phyloP scores from a whole-genome alignment of 208 protist species.

The Leishmania gerbilli region DNA sequence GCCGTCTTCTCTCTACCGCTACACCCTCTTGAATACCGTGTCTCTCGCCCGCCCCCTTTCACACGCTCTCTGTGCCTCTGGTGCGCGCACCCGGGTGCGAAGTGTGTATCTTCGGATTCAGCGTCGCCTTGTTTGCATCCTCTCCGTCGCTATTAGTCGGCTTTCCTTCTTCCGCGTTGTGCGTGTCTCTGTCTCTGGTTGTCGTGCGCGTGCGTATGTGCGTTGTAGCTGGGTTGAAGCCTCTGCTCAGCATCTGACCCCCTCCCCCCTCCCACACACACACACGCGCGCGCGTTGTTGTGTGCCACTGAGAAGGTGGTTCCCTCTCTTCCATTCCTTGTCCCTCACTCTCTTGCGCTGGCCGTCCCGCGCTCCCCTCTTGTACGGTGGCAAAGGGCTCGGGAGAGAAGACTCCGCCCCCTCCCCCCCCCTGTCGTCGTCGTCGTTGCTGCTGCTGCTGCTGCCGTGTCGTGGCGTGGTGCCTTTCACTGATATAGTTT shows the following conservation, averaged over 20 bases:
- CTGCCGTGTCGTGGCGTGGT: neutral
- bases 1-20: neutral
- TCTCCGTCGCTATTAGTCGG: neutral
- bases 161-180: neutral
- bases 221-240: neutral
- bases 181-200: neutral
- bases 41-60: neutral
- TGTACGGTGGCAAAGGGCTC: neutral
- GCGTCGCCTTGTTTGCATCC: neutral
- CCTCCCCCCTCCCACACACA: neutral
- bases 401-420: neutral
- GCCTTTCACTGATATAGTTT: too few species aligned
- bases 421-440: neutral
- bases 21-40: neutral
- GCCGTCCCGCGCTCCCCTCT: neutral
- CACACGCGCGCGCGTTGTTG: neutral
- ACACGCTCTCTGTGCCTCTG: too few species aligned
- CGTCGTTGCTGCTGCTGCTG: neutral
- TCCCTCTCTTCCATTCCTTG: neutral
- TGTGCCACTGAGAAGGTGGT: neutral
- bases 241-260: too few species aligned
- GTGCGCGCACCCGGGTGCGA: neutral
- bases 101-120: conserved; percentile 1
- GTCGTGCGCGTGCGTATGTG: neutral
- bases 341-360: neutral